Evolutionary conservation across 2,329 filamentous ascomycete species (phyloP), one percentile per base, ranked within the genome.

Genomic region (Penicillium frequentans): DNA sequence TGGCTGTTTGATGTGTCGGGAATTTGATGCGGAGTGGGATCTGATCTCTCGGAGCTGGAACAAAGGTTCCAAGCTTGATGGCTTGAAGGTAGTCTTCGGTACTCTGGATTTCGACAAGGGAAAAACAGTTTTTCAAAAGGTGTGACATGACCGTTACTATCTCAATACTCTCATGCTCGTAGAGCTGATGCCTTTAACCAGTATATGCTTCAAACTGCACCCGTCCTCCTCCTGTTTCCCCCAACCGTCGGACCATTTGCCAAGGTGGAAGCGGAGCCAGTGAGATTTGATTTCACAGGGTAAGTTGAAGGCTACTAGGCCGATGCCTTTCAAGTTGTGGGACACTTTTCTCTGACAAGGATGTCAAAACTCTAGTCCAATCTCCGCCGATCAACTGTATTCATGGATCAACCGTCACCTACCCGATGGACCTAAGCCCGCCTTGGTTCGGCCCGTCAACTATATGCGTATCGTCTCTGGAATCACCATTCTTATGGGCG

Each of bases 21-120:
- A 96, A 52, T 96, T 99, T 75, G 90, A 96, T 74, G 89, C 93
- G 1, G 95, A 99, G 77, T 99, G 92, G 90, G 90, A 96, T 54
- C 76, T 98, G 53, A 78, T 99, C 54, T 86, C 85, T 53, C 90
- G 86, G 75, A 95, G 90, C 77, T 99, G 95, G 95, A 82, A 82
- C 60, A 91, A 90, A 74, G 92, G 90, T 8, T 90, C 96, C 75
- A 91, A 89, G 79, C 61, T 61, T 31, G 67, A 72, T 52, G 70
- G 64, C 1, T 59, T 74, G 14, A 80, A 85, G 57, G 68, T 96
- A 62, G 74, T 98, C 45, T 96, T 93, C 76, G 88, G 85, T 24
- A 93, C 90, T 7, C 78, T 99, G 67, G 95, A 99, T 75, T 99
- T 99, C 72, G 75, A 82, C 42, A 87, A 96, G 67, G 95, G 95